Base-by-base conservation (phyloP, 352 stramenopile genomes). In the Phytophthora tubulina region DNA sequence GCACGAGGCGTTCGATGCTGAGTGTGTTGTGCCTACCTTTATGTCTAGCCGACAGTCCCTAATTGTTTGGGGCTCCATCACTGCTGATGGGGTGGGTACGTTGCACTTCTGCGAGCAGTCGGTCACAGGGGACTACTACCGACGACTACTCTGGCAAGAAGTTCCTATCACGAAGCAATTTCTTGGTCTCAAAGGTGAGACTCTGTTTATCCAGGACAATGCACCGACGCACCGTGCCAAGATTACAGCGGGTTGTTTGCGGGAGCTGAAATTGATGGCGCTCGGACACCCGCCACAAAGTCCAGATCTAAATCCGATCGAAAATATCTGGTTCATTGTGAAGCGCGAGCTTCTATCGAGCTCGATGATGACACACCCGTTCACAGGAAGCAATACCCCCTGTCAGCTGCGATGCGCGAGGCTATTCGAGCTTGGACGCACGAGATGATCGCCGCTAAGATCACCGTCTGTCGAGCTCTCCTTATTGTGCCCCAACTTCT, bases 261-360 rank as follows among this genome's bases (percentile, higher is more conserved):
- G 14, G 4, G 30, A 67, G 7, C 11, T 67, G 38, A 67, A 67
- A 3, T 15, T 58, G 33, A 52, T 46, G 14, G 27, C 3, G 4
- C 36, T 67, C 10, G 59, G 59, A 21, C 46, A 53, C 30, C 59
- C 46, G 5, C 36, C 17, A 17, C 48, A 67, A 21, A 59, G 59
- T 45, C 48, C 59, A 13, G 46, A 67, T 48, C 59, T 67, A 2
- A 65, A 67, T 30, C 48, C 59, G 17, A 53, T 67, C 15, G 59
- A 67, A 59, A 53, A 58, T 27, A 1, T 59, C 3, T 67, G 35
- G 38, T 39, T 31, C 48, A 45, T 58, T 11, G 59, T 53, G 59
- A 59, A 67, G 27, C n/a, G 17, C 2, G 54, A 63, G 27, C 54
- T 50, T 21, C 17, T 21, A 1, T 21, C 17, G 17, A 21, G 17